Evolutionary conservation across 192 early-diverging fungal species (phyloP).

Genomic region (Phycomyces nitens): DNA sequence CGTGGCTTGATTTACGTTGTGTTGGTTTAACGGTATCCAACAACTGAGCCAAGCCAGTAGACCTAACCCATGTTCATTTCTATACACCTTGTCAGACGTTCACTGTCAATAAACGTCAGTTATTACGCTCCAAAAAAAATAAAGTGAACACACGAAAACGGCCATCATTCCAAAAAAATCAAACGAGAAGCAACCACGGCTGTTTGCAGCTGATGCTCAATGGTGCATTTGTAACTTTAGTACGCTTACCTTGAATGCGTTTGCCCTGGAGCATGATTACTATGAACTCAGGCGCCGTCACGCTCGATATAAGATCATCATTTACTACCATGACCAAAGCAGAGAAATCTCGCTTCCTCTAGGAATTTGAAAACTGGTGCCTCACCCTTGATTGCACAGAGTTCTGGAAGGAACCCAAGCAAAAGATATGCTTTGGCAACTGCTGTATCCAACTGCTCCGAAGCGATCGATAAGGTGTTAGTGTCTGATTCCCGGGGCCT

Average conservation of each 20-base stretch:
- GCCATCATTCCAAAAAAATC: conserved; percentile 1
- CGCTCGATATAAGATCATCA: background rate
- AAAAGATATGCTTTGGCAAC: background rate
- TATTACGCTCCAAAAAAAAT: no score
- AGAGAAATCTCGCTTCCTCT: background rate
- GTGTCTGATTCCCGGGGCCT: background rate
- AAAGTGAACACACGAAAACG: no score
- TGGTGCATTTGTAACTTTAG: background rate
- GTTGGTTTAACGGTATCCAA: no score
- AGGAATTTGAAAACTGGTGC: conserved; percentile 4
- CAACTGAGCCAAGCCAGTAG: no score
- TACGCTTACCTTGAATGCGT: background rate
- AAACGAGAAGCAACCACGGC: background rate
- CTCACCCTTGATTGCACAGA: background rate
- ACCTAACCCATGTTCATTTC: no score
- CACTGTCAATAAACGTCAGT: no score
- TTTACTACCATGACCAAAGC: background rate
- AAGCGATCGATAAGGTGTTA: background rate
- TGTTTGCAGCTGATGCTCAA: conserved; percentile 2
- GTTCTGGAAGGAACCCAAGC: conserved; percentile 10
- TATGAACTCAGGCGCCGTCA: background rate
- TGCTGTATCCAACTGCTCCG: conserved; percentile 2
- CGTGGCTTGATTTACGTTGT: no score
- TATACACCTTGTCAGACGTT: no score
- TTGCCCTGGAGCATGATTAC: background rate